Conservation (phyloP, 225 moss, liverwort and hornwort species). For the Bryoerythrophyllum caledonicum region DNA sequence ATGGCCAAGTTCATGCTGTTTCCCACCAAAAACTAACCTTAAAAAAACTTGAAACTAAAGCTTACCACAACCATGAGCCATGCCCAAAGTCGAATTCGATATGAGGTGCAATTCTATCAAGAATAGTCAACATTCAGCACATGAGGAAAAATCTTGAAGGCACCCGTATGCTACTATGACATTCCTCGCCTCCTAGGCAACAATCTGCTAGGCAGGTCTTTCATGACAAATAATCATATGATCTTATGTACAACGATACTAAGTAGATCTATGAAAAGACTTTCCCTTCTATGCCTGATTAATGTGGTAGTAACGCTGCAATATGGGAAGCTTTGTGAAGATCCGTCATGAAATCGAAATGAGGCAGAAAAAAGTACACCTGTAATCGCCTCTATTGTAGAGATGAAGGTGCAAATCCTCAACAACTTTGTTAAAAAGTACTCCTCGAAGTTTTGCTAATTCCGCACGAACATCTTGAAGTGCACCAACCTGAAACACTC, state of each 20-base stretch:
- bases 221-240: constrained; percentile 1
- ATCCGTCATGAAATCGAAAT: constrained; percentile 5
- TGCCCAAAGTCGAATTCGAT: background rate
- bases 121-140: background rate
- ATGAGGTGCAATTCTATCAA: background rate
- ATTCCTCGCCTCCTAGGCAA: background rate
- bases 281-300: background rate
- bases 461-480: constrained; percentile 92
- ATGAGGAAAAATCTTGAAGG: constrained; percentile 6
- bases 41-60: background rate
- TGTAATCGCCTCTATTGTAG: constrained; percentile 93
- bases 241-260: background rate
- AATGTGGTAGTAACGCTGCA: background rate
- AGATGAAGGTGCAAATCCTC: constrained; percentile 96
- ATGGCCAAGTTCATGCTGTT: constrained; percentile 69
- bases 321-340: constrained; percentile 8
- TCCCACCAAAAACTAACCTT: constrained; percentile 22
- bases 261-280: background rate
- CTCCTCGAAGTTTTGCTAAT: constrained; percentile 75
- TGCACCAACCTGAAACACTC: constrained; percentile 72
- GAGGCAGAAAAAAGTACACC: constrained; percentile 37
- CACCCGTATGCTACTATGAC: background rate
- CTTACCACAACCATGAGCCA: background rate
- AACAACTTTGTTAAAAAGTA: constrained; percentile 78
- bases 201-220: background rate